Evolutionary conservation across 23 red algal species (phyloP), one percentile per base, ranked within the genome.

Genomic region (Gracilaria caudata): DNA sequence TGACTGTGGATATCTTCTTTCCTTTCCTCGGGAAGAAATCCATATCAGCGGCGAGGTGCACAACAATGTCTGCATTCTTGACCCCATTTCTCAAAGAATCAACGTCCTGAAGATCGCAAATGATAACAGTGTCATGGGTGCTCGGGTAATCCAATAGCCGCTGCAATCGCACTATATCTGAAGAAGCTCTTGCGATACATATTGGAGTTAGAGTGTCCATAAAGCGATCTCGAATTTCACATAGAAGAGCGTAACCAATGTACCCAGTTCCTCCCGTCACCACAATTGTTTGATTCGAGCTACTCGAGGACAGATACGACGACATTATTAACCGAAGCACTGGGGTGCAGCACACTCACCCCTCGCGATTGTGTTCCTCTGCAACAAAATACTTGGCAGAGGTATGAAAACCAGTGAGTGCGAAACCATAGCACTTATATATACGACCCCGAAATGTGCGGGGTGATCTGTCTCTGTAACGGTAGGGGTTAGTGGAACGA

Each of bases 21-120:
- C 37, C 16, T 72, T 81, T 61, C 40, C 36, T 65, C 39, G 87
- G 76, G 33, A 82, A 91, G 65, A 91, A 91, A 74, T 91, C 87
- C 87, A 91, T 91, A 40, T 91, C 87, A 13, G 77, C 77, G 6
- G 87, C 87, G 23, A 91, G 78, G 45, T 91, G 87, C 23, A 91
- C 78, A 41, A 91, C 78, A 34, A 89, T 73, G 35, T 89, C 70
- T 4, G 85, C 85, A 12, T 78, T 17, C 56, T 89, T 89, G 0
- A 79, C 85, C 23, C 72, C 64, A 26, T 38, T 57, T 36, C 28
- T 28, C 19, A 89, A 32, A 23, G 85, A 53, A 41, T 51, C 25
- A 14, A 79, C 56, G 49, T 89, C 59, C 37, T 51, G 0, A 61
- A 89, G 51, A 55, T 57, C 44, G 23, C 49, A 68, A 78, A 78